Base-by-base conservation (phyloP, 2,329 filamentous ascomycete species). In the Biscogniauxia sp. region DNA sequence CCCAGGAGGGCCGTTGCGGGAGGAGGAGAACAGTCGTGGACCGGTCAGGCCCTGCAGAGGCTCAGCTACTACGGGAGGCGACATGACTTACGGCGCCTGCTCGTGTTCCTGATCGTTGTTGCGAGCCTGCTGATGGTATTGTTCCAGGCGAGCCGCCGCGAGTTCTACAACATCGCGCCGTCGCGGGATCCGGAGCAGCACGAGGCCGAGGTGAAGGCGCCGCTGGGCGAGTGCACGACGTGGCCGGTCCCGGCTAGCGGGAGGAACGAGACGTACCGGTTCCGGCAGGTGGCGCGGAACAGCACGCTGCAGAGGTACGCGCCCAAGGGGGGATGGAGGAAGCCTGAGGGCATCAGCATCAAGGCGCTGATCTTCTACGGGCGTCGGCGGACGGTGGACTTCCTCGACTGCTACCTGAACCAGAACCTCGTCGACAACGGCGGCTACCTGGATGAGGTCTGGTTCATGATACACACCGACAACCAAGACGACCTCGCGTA, bases 351-450 rank as follows among this genome's bases (percentile, higher is more conserved):
- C 9, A 62, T 72, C 53, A 73, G 72, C 54, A 69, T 82, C 26
- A 76, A 80, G 65, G 80, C 74, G 5, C 66, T 82, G 51, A 74
- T 82, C 0, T 81, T 82, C 61, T 82, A 75, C 62, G 79, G 79
- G 32, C 75, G 79, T 23, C 75, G 76, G 57, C 72, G 74, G 28
- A 75, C 76, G 0, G 77, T 80, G 15, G 76, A 79, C 26, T 77
- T 81, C 45, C 69, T 82, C 20, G 79, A 80, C 60, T 82, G 80
- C 65, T 82, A 82, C 63, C 59, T 72, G 8, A 61, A 77, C 71
- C 75, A 77, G 59, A 81, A 81, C 55, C 67, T 82, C 49, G 76
- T 70, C 28, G 74, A 74, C 45, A 79, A 80, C 51, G 78, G 78
- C 6, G 79, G 79, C 15, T 73, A 79, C 62, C 70, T 80, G 11